phyloP scores from a whole-genome alignment of 176 grass and related monocot species.

The Phoenix roebelenii region DNA sequence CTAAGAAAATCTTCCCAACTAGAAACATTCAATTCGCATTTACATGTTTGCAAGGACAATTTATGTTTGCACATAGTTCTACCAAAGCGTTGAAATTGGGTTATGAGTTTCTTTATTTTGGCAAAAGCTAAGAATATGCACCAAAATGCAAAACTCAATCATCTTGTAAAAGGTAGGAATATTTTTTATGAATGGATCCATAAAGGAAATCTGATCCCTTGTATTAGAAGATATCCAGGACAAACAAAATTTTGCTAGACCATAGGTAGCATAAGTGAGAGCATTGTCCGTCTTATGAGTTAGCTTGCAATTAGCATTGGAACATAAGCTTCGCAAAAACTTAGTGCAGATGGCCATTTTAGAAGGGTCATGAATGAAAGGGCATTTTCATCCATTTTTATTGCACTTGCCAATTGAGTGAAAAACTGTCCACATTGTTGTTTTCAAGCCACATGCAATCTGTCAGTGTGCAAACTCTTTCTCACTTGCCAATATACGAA shows the following conservation, averaged over 20 bases:
- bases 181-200: constrained; percentile 87
- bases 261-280: constrained; percentile 7
- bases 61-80: constrained; percentile 73
- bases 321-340: constrained; percentile 83
- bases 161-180: constrained; percentile 87
- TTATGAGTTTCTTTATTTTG: background rate
- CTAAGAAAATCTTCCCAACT: constrained; percentile 76
- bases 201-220: background rate
- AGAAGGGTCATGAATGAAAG: constrained; percentile 60
- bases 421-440: constrained; percentile 82
- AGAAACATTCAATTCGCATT: constrained; percentile 67
- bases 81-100: constrained; percentile 27
- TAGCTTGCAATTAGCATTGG: constrained; percentile 63
- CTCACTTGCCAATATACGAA: constrained; percentile 78
- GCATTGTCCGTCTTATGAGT: constrained; percentile 63
- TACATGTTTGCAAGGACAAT: constrained; percentile 89
- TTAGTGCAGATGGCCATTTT: constrained; percentile 94
- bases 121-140: constrained; percentile 2
- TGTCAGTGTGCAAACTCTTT: constrained; percentile 85
- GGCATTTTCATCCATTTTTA: constrained; percentile 50
- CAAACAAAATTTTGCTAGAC: background rate
- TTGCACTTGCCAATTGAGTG: constrained; percentile 69
- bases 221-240: background rate
- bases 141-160: constrained; percentile 20
- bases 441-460: constrained; percentile 62